Evolutionary conservation across 2,329 filamentous ascomycete species (phyloP), one percentile per base, ranked within the genome.

Genomic region (Fusarium newnesense): DNA sequence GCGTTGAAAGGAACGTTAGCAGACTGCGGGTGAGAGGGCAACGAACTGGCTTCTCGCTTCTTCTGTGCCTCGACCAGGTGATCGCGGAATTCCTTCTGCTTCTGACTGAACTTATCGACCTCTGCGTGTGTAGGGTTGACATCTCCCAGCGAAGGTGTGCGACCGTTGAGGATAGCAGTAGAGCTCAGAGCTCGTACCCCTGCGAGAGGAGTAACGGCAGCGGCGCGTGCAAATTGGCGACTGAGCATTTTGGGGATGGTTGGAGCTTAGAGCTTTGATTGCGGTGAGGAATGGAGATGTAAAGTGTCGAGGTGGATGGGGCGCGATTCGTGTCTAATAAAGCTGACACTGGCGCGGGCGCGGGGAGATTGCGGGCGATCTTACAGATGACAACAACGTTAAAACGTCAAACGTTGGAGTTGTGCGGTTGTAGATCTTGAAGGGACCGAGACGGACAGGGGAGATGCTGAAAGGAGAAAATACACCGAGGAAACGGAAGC

Each of bases 71-170:
- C 89, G 78, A 91, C 89, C 78, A 97, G 86, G 81, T 93, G 90
- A 83, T 95, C 91, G 81, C 96, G 93, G 85, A 98, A 98, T 79
- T 91, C 88, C 83, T 92, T 92, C 85, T 97, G 95, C 83, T 93
- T 94, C 79, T 88, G 85, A 81, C 93, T 94, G 88, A 98, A 99
- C 64, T 88, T 86, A 60, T 91, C 87, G 74, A 93, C 91, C 70
- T 90, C 90, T 72, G 93, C 87, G 54, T 92, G 89, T 50, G 82
- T 81, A 24, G 84, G 82, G 87, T 92, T 86, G 78, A 99, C 91
- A 83, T 99, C 95, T 81, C 93, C 92, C 75, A 99, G 89, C 42
- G 93, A 91, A n/a, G 96, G 96, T 26, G 91, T 85, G 66, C 86
- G 87, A 71, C 72, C 75, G 62, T 82, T 79, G 72, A 81, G 78